Base-by-base conservation (phyloP, 495 filamentous ascomycete species). In the Niebla homalea region DNA sequence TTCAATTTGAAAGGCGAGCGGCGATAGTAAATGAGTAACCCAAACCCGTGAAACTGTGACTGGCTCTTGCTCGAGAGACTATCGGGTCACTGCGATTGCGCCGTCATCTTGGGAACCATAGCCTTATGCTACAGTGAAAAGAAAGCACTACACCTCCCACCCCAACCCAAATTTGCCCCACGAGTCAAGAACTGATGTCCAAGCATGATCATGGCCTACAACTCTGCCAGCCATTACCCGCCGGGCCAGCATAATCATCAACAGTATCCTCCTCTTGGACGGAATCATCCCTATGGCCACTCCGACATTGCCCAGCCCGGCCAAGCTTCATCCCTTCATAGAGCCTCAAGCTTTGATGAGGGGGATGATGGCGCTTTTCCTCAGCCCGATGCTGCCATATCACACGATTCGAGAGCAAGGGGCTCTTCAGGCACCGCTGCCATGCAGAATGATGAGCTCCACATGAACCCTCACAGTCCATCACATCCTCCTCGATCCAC, bases 321-420 rank as follows among this genome's bases (percentile, higher is more conserved):
- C 50, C 60, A 57, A 37, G 59, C 59, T 50, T 54, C 61, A 29
- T 62, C 65, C 40, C 68, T 75, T 29, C 73, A 81, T 51, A 78
- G 80, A 47, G 73, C 72, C 59, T 71, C 78, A 46, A 90, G 87
- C 63, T 90, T 83, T 66, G 82, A 89, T 60, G 79, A 72, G 57
- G 87, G 84, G 53, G 85, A 93, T 62, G 85, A 94, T 62, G 72
- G 73, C 35, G 61, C 57, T 20, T 69, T 64, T 43, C 70, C 77
- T 53, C 69, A 76, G 57, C 70, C 71, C 36, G 38, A 54, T 44
- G 57, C 62, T 35, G 52, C 53, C 37, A 72, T 67, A 48, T 65
- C 68, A 14, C 57, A 55, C 21, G 56, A 49, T 19, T 50, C 46
- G 20, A 44, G 50, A 36, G 35, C 46, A 14, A 29, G 50, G 29